phyloP scores from a whole-genome alignment of 768 basidiomycete genomes.

The Rhodotorula taiwanensis region DNA sequence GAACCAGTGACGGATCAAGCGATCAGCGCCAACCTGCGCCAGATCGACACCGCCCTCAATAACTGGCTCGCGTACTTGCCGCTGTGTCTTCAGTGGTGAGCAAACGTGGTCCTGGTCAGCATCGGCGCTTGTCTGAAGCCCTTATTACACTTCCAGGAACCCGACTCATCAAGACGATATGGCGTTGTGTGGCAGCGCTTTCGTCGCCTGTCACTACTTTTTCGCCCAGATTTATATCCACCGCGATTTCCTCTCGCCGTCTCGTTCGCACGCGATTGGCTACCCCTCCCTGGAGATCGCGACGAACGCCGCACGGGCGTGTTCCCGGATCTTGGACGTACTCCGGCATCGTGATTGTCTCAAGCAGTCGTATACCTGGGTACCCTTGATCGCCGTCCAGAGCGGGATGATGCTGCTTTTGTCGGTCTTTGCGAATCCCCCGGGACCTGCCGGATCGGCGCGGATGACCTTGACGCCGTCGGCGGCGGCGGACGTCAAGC shows the following conservation, averaged over 20 bases:
- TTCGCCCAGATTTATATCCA: slow-evolving; percentile 52
- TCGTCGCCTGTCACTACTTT: slow-evolving; percentile 57
- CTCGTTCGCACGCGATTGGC: slow-evolving; percentile 8
- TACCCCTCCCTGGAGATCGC: slow-evolving; percentile 70
- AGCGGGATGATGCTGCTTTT: slow-evolving; percentile 58
- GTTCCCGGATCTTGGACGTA: slow-evolving; percentile 62
- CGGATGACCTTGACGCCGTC: slow-evolving; percentile 40
- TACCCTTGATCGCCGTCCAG: slow-evolving; percentile 45
- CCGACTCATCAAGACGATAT: slow-evolving; percentile 50
- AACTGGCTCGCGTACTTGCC: slow-evolving; percentile 32
- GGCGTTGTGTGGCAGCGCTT: slow-evolving; percentile 58
- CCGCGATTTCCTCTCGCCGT: slow-evolving; percentile 60
- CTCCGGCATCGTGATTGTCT: slow-evolving; percentile 48
- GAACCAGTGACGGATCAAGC: slow-evolving; percentile 7
- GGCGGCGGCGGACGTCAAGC: slow-evolving; percentile 58
- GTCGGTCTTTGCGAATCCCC: slow-evolving; percentile 57
- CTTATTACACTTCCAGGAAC: slow-evolving; percentile 56
- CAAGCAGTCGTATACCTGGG: slow-evolving; percentile 10
- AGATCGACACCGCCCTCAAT: slow-evolving; percentile 25
- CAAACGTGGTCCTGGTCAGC: too few relatives aligned
- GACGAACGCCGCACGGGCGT: slow-evolving; percentile 73
- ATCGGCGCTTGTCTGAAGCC: too few relatives aligned
- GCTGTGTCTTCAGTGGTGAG: slow-evolving; percentile 15
- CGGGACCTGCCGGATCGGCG: slow-evolving; percentile 40
- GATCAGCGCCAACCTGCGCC: not conserved